Conservation (phyloP, 768 basidiomycete genomes). For the Hebeloma cylindrosporum region DNA sequence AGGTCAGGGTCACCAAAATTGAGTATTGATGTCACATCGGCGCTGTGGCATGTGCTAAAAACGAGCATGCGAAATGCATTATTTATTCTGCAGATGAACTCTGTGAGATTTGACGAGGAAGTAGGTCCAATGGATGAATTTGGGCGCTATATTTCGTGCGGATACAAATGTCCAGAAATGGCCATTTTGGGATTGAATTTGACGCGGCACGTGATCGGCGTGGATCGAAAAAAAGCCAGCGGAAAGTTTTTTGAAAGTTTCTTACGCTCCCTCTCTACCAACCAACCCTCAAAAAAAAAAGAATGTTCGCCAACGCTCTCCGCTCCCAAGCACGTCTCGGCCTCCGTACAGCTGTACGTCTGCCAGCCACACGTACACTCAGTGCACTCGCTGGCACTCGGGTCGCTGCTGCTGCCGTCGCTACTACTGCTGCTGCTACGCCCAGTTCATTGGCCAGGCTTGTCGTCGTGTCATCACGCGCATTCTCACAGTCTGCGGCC, state of each 20-base stretch:
- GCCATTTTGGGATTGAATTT: too few species aligned
- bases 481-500: conserved; percentile 25
- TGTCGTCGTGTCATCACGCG: conserved; percentile 14
- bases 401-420: conserved; percentile 6
- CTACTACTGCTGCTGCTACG: conserved; percentile 7
- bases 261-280: conserved; percentile 5
- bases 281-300: conserved; percentile 11
- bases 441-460: too few species aligned
- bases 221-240: conserved; percentile 5
- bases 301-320: conserved; percentile 39
- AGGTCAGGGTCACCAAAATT: too few species aligned
- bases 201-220: too few species aligned
- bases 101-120: too few species aligned
- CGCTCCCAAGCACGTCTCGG: conserved; percentile 35
- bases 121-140: too few species aligned
- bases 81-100: too few species aligned
- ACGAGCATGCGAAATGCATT: too few species aligned
- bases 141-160: too few species aligned
- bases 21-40: too few species aligned
- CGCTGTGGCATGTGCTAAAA: too few species aligned
- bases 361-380: conserved; percentile 12
- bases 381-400: conserved; percentile 9
- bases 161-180: too few species aligned
- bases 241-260: conserved; percentile 7
- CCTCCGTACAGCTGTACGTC: conserved; percentile 24